Base-by-base conservation (phyloP, 176 grass and related monocot species). In the Oryza coarctata region DNA sequence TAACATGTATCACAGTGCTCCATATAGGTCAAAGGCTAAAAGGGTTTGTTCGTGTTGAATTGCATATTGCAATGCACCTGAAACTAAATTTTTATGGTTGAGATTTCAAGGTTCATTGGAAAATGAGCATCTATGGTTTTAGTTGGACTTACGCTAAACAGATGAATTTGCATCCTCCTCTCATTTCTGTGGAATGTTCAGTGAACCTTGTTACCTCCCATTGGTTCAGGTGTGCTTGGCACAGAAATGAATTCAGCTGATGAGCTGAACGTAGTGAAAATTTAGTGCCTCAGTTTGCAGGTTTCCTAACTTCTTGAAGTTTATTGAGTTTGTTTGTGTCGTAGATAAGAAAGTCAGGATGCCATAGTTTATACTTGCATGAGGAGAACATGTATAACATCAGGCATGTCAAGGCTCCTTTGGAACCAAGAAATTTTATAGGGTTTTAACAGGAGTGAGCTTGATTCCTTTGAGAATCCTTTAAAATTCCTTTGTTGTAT, bases 1-100 rank as follows among this genome's bases (percentile, higher is more conserved):
- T 67, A 43, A 43, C 40, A 83, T 83, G 74, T n/a, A 88, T 83
- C 68, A 73, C 66, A 78, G 18, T 78, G 3, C 58, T 78, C 86
- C 57, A 82, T 65, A 64, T 40, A 69, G 78, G 70, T 86, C 70
- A 87, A 75, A 68, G 34, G 70, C 45, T 47, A 28, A 23, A 43
- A 27, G 36, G 50, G 22, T 45, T 60, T 81, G 31, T 68, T 72
- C 65, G 63, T 65, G 30, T 73, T 49, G 40, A 65, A 79, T 40
- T 17, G 58, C 65, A 55, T 55, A 20, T n/a, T 55, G 50, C 50
- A 22, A 68, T 80, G 84, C 77, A 83, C 73, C 69, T 41, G 32
- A 86, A 57, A 66, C 76, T 55, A 43, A 31, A 73, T 41, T 13
- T 11, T 57, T 58, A 41, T 57, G 41, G 68, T 12, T 41, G 31